These are phyloP conservation scores for Purpureocillium lavendulum DNA, from an alignment of 2,329 filamentous ascomycete species.

Conservation along the genomic window DNA sequence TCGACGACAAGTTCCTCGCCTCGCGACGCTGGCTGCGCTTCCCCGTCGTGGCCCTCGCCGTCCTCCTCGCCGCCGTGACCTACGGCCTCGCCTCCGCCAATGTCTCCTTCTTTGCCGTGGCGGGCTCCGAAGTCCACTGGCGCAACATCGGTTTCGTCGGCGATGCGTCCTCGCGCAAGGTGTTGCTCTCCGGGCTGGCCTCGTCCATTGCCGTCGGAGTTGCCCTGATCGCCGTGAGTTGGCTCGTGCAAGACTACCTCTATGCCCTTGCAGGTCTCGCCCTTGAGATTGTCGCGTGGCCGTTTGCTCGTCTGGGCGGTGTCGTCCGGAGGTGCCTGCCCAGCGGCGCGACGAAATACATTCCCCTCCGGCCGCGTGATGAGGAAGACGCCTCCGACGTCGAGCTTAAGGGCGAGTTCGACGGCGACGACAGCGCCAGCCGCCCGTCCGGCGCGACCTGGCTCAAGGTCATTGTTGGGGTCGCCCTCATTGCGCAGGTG, in stretches of 20 bases:
- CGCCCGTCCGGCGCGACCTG: background rate
- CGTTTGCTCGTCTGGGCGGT: conserved; percentile 3
- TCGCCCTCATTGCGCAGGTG: conserved; percentile 1
- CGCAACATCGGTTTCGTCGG: conserved; percentile 18
- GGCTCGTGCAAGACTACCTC: conserved; percentile 11
- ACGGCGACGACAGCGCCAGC: background rate
- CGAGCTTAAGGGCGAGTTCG: background rate
- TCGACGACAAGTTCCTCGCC: conserved; percentile 9
- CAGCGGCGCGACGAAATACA: conserved; percentile 5
- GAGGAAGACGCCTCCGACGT: conserved; percentile 3
- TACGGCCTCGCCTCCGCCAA: conserved; percentile 9
- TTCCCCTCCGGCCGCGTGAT: conserved; percentile 14
- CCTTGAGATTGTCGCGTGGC: conserved; percentile 13
- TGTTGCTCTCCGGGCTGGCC: conserved; percentile 17
- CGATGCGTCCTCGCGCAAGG: conserved; percentile 15
- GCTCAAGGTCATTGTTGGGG: background rate
- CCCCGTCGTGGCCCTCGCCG: conserved; percentile 7
- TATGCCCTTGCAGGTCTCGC: conserved; percentile 5
- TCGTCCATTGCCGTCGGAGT: conserved; percentile 8
- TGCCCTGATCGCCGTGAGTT: background rate
- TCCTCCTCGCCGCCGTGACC: conserved; percentile 5
- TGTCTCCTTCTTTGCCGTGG: conserved; percentile 10
- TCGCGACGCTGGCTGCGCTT: conserved; percentile 2
- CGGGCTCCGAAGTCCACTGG: conserved; percentile 21
- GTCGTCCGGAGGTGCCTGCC: background rate